Conservation (phyloP, 2,329 filamentous ascomycete genomes). For the Onygenales sp. region DNA sequence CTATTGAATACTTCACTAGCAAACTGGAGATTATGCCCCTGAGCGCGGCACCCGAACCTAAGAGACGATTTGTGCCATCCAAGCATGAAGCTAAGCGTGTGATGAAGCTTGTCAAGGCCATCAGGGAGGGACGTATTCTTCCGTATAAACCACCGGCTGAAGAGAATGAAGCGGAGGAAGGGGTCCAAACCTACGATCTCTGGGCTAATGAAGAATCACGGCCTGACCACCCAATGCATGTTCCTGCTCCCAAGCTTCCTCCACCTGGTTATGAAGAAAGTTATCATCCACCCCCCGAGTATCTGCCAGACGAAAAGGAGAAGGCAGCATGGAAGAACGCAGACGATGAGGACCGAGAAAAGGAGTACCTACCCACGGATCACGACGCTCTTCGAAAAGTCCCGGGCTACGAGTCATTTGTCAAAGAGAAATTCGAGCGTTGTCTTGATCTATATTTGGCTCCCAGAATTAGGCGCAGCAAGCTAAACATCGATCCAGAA, state of each 20-base stretch:
- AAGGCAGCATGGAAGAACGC: slow-evolving; percentile 67
- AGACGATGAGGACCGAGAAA: slow-evolving; percentile 85
- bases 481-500: slow-evolving; percentile 92
- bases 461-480: slow-evolving; percentile 81
- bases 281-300: slow-evolving; percentile 93
- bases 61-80: slow-evolving; percentile 87
- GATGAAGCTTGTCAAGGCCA: slow-evolving; percentile 95
- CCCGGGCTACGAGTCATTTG: slow-evolving; percentile 77
- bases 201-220: slow-evolving; percentile 87
- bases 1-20: slow-evolving; percentile 87
- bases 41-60: slow-evolving; percentile 89
- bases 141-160: slow-evolving; percentile 75
- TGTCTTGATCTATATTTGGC: slow-evolving; percentile 94
- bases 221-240: slow-evolving; percentile 82
- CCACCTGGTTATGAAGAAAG: slow-evolving; percentile 92
- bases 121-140: slow-evolving; percentile 84
- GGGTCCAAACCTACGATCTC: slow-evolving; percentile 71
- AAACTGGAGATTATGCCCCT: slow-evolving; percentile 89
- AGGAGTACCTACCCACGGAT: slow-evolving; percentile 74
- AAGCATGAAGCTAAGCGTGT: slow-evolving; percentile 95
- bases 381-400: slow-evolving; percentile 81
- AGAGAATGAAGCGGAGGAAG: slow-evolving; percentile 62
- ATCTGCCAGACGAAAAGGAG: slow-evolving; percentile 78
- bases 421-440: slow-evolving; percentile 93
- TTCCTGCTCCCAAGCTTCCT: slow-evolving; percentile 85